Conservation (phyloP, 2,329 filamentous ascomycete genomes). For the Aspergillus quadrilineatus region DNA sequence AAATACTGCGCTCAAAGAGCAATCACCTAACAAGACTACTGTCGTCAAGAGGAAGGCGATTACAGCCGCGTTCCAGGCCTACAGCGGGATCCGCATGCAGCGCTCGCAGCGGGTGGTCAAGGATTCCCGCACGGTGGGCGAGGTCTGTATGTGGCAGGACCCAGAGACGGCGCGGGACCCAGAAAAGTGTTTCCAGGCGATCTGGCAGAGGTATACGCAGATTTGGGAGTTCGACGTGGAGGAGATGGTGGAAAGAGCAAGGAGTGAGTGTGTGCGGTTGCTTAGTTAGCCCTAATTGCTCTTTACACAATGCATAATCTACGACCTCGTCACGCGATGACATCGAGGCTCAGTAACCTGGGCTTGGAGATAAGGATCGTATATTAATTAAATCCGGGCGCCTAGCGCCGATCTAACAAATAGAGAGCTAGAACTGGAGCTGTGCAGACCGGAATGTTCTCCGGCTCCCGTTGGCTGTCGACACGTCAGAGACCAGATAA, state of each 20-base stretch:
- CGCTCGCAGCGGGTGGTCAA: slow-evolving; percentile 3
- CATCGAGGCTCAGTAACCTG: not conserved
- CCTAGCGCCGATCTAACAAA: too few species aligned
- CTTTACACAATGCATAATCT: not conserved
- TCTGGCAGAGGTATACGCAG: not conserved
- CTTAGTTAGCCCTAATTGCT: not conserved
- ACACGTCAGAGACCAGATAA: not conserved
- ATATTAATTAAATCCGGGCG: too few species aligned
- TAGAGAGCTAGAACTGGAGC: too few species aligned
- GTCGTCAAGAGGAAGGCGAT: not conserved
- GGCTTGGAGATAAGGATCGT: not conserved
- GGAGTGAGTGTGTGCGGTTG: not conserved
- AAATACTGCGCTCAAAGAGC: not conserved
- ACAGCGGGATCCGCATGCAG: not conserved
- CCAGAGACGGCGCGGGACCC: not conserved
- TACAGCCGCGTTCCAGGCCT: not conserved
- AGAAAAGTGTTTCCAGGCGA: not conserved
- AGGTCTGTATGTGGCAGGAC: slow-evolving; percentile 7
- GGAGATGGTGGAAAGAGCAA: not conserved
- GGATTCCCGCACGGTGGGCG: not conserved
- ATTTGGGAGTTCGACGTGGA: slow-evolving; percentile 1
- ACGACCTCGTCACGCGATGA: not conserved
- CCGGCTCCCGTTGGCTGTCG: too few species aligned
- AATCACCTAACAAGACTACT: too few species aligned
- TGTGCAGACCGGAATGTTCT: too few species aligned